Base-by-base conservation (phyloP, 306 rosid species). In the Delonix regia region DNA sequence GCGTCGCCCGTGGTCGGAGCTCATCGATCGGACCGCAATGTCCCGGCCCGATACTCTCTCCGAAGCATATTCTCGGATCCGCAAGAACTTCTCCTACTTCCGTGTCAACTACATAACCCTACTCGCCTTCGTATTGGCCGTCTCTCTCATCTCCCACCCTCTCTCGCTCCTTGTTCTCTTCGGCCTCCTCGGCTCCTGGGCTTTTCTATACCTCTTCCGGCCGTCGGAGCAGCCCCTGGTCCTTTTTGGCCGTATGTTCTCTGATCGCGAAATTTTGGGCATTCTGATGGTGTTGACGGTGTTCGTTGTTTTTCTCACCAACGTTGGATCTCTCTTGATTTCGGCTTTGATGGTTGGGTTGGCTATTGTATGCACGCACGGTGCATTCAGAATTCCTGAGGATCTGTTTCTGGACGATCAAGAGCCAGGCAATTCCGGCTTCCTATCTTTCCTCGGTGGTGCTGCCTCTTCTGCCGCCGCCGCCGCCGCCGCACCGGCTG, bases 11-110 rank as follows among this genome's bases (percentile, higher is more conserved):
- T 94, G 98, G 98, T 66, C 78, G 52, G 98, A 94, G 78, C 90
- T 94, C 66, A 14, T 92, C 53, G 98, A 94, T 63, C 91, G 95
- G 65, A 59, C 52, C 78, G 80, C 97, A 18, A 62, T 94, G 65
- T 74, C 92, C 15, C 86, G 94, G 6, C 98, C 98, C 0, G 92
- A 88, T 3, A 81, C 87, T 48, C 87, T 94, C 1, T n/a, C 98
- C 41, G 98, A 94, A 27, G 98, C 98, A 3, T 92, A 92, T 80
- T 88, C 95, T 34, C 90, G 98, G 87, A 90, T 92, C 91, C 98
- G 98, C 52, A 94, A 89, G 84, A 94, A 94, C 72, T 63, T 89
- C 80, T 16, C 88, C 41, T 94, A 94, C 79, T 94, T 94, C 72
- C 98, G 98, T 38, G 97, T 94, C 12, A 94, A 94, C 76, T 94